Evolutionary conservation across 163 green algal species (phyloP).

Genomic region (Scenedesmus sp.): DNA sequence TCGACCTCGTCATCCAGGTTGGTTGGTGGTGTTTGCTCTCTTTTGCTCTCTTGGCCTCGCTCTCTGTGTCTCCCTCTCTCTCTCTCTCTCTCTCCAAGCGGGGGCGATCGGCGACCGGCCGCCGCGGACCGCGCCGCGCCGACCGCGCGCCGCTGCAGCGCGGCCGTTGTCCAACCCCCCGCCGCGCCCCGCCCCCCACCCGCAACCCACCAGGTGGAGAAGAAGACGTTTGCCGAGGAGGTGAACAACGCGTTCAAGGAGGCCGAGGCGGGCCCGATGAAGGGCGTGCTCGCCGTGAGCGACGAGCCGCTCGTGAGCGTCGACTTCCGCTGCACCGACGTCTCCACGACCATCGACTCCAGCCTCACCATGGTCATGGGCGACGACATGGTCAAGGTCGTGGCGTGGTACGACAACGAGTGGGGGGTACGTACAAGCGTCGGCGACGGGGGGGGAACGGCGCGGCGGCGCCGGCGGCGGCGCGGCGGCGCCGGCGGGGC

Average conservation of each 20-base stretch:
- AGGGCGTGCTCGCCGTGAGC: conserved; percentile 93
- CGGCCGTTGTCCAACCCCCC: no score
- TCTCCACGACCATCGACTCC: conserved; percentile 94
- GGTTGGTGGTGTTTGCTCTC: not conserved
- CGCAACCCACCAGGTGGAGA: conserved; percentile 78
- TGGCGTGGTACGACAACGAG: conserved; percentile 95
- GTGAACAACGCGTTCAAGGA: conserved; percentile 96
- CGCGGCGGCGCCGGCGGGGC: no score
- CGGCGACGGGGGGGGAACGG: no score
- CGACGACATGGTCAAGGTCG: conserved; percentile 93
- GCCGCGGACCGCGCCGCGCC: no score
- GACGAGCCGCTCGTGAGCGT: conserved; percentile 96
- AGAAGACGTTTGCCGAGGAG: conserved; percentile 99
- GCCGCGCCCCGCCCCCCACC: not conserved
- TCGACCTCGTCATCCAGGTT: conserved; percentile 96
- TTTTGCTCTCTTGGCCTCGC: not conserved
- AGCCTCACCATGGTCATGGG: conserved; percentile 99
- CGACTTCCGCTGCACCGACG: conserved; percentile 93
- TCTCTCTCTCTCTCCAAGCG: not conserved
- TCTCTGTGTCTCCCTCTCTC: not conserved
- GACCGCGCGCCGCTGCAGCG: no score
- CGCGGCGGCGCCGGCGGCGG: no score
- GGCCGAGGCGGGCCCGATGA: conserved; percentile 84
- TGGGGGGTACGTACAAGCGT: conserved; percentile 24
- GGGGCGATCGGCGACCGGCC: no score